These are phyloP conservation scores for Porcisia deanei DNA, from an alignment of 208 protist genomes.

Conservation along the genomic window DNA sequence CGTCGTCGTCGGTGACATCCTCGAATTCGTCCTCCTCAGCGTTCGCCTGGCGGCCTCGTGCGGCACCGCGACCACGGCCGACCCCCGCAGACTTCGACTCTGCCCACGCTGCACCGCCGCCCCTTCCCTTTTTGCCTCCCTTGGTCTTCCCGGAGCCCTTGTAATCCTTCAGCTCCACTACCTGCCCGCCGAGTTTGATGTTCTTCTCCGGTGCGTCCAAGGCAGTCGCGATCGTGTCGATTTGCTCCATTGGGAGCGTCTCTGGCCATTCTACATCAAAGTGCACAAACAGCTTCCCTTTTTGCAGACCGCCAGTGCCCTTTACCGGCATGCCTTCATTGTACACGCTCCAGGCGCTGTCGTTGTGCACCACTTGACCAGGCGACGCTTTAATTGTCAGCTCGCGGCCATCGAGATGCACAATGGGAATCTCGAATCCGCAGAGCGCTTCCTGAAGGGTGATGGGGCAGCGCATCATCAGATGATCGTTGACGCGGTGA, in stretches of 20 bases:
- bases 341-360: constrained; percentile 67
- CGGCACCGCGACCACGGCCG: constrained; percentile 2
- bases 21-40: constrained; percentile 44
- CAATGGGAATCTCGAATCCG: constrained; percentile 86
- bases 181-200: constrained; percentile 62
- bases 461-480: constrained; percentile 89
- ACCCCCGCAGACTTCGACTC: constrained; percentile 7
- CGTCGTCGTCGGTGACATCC: constrained; percentile 38
- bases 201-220: constrained; percentile 43
- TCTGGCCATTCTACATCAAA: constrained; percentile 89
- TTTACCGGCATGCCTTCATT: constrained; percentile 92
- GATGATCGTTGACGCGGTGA: constrained; percentile 90
- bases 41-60: not conserved
- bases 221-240: constrained; percentile 44
- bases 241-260: constrained; percentile 35
- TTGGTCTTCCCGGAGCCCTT: constrained; percentile 13
- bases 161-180: constrained; percentile 50
- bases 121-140: constrained; percentile 25
- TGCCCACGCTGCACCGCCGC: constrained; percentile 7
- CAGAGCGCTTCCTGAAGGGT: constrained; percentile 94
- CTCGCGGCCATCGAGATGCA: constrained; percentile 88
- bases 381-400: constrained; percentile 65
- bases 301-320: constrained; percentile 67
- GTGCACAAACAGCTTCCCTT: constrained; percentile 82
- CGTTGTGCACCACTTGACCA: constrained; percentile 81